A percentile compares a stretch with the other conserved stretches of the same genome.
Evolutionary conservation across 2,329 filamentous ascomycete genomes (phyloP).

Genomic region (Ophiocordyceps australis): DNA sequence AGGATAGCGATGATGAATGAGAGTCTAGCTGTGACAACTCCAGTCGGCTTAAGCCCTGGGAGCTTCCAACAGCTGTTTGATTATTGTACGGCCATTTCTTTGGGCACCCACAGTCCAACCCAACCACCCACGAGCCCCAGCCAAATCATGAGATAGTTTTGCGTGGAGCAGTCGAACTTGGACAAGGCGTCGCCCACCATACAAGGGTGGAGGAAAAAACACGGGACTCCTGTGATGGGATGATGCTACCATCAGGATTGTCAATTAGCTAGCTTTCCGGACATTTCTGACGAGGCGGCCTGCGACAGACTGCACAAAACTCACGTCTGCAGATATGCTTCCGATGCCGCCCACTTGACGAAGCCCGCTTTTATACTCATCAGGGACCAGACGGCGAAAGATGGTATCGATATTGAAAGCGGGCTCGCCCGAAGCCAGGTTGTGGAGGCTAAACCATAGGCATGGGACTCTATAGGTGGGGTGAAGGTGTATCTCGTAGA

Average conservation of each 20-base stretch:
- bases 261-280: constrained; percentile 14
- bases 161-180: constrained; percentile 38
- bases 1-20: constrained; percentile 56
- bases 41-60: neutral
- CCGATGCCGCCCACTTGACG: constrained; percentile 45
- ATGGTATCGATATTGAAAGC: constrained; percentile 48
- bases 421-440: constrained; percentile 33
- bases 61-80: constrained; percentile 2
- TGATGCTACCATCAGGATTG: constrained; percentile 46
- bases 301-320: constrained; percentile 15
- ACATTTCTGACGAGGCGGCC: no score
- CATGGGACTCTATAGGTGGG: constrained; percentile 59
- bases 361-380: constrained; percentile 42
- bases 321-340: constrained; percentile 59
- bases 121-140: constrained; percentile 69
- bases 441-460: constrained; percentile 54
- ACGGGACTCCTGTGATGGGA: constrained; percentile 58
- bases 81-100: constrained; percentile 37
- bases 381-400: constrained; percentile 52
- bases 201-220: constrained; percentile 89
- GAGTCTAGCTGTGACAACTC: constrained; percentile 1
- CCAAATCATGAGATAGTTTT: constrained; percentile 74
- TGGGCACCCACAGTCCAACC: constrained; percentile 63
- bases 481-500: constrained; percentile 60
- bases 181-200: constrained; percentile 68